Evolutionary conservation across 2,329 filamentous ascomycete species (phyloP).

Genomic region (Fusarium secorum): DNA sequence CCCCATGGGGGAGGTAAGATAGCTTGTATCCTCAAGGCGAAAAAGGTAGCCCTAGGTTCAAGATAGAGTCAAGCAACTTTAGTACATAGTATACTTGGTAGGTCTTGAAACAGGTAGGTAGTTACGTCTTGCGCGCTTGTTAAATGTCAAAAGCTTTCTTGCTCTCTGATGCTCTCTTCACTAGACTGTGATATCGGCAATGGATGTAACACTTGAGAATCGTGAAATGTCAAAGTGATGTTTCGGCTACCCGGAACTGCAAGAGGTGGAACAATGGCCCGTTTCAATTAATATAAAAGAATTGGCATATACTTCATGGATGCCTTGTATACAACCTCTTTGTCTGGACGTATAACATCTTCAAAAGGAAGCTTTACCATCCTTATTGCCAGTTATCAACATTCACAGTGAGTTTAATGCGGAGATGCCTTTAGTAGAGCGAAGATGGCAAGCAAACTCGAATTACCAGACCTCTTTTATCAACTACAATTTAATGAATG

Average conservation of each 20-base stretch:
- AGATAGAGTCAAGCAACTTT: neutral
- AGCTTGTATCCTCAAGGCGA: neutral
- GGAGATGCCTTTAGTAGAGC: fast-evolving
- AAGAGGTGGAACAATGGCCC: neutral
- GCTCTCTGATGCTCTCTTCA: fast-evolving
- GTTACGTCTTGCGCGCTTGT: fast-evolving
- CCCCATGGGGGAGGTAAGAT: neutral
- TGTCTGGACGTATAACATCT: neutral
- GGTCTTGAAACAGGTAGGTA: neutral
- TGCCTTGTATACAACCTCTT: neutral
- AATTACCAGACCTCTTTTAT: neutral
- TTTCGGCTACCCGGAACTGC: neutral
- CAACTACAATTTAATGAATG: neutral
- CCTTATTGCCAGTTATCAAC: neutral
- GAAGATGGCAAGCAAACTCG: neutral
- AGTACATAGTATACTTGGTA: neutral
- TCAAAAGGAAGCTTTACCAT: neutral
- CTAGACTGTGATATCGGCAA: neutral
- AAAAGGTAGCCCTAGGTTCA: too few relatives aligned
- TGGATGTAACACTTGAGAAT: fast-evolving
- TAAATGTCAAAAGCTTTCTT: fast-evolving
- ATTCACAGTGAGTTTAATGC: neutral
- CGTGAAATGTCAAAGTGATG: neutral
- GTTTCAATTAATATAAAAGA: neutral
- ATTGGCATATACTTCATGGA: neutral